A percentile compares a stretch with the other conserved stretches of the same genome.
Evolutionary conservation across 345 rosid species (phyloP).

Genomic region (Syzygium aromaticum): DNA sequence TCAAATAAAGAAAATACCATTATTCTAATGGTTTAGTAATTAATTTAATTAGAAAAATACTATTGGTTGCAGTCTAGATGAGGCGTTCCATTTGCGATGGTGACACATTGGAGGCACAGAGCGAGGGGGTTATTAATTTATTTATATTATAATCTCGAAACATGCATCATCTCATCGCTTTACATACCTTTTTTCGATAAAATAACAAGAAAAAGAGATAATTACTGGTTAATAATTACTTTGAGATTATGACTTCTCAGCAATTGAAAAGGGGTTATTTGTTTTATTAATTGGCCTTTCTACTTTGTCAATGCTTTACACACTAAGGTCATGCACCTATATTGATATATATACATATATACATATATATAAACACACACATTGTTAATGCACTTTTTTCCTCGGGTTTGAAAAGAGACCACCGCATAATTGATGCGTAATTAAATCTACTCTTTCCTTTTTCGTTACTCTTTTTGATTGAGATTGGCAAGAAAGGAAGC

Average conservation of each 20-base stretch:
- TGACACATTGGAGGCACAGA: not conserved
- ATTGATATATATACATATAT: not conserved
- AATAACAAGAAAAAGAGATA: not conserved
- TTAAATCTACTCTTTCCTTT: not conserved
- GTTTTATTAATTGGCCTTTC: not conserved
- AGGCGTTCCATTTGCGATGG: not conserved
- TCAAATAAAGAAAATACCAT: not conserved
- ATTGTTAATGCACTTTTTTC: not conserved
- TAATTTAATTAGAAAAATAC: too few species aligned
- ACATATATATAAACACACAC: too few species aligned
- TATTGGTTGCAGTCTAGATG: not conserved
- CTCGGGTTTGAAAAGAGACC: not conserved
- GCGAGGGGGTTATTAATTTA: not conserved
- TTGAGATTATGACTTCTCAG: not conserved
- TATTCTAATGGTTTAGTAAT: too few species aligned
- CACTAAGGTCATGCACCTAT: not conserved
- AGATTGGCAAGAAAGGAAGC: not conserved
- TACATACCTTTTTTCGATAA: not conserved
- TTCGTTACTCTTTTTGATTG: not conserved
- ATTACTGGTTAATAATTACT: not conserved
- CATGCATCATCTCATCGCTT: not conserved
- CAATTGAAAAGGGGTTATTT: not conserved
- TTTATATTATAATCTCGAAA: not conserved
- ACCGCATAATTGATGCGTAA: not conserved
- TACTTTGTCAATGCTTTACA: not conserved